phyloP scores from a whole-genome alignment of 768 basidiomycete species.

The Mycena chlorophos region DNA sequence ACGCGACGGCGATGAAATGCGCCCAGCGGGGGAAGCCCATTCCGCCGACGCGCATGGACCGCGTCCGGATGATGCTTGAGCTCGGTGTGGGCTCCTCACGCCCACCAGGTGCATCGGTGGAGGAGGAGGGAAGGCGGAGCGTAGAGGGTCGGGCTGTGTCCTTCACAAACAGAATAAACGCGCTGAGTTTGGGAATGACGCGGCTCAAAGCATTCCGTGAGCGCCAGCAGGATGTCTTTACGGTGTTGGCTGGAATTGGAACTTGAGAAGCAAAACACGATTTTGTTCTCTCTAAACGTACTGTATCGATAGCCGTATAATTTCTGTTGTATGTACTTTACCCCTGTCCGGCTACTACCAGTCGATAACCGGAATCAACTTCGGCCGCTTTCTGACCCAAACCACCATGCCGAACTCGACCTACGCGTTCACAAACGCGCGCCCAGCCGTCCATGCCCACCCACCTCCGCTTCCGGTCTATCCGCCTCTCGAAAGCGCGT shows the following conservation, averaged over 20 bases:
- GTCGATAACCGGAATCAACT: no score
- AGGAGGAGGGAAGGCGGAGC: slow-evolving; percentile 46
- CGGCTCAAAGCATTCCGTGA: slow-evolving; percentile 70
- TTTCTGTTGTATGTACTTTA: neutral
- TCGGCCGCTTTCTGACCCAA: no score
- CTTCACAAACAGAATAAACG: slow-evolving; percentile 78
- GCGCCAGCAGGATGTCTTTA: slow-evolving; percentile 69
- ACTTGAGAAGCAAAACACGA: slow-evolving; percentile 16
- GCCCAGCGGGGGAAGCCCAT: slow-evolving; percentile 38
- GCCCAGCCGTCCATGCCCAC: neutral
- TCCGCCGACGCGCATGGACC: slow-evolving; percentile 52
- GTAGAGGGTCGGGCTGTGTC: slow-evolving; percentile 64
- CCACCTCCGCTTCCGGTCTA: slow-evolving; percentile 16
- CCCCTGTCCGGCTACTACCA: neutral
- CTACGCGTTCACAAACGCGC: neutral
- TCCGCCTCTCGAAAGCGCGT: slow-evolving; percentile 10
- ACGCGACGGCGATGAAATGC: slow-evolving; percentile 46
- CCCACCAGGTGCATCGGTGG: slow-evolving; percentile 20
- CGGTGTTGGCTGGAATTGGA: slow-evolving; percentile 56
- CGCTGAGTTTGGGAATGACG: slow-evolving; percentile 70
- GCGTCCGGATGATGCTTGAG: slow-evolving; percentile 57
- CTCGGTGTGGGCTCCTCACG: slow-evolving; percentile 53
- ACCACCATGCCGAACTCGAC: no score
- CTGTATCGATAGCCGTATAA: neutral
- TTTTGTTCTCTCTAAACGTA: slow-evolving; percentile 5